Evolutionary conservation across 2,329 filamentous ascomycete species (phyloP).

Genomic region (Colletotrichum cuscutae): DNA sequence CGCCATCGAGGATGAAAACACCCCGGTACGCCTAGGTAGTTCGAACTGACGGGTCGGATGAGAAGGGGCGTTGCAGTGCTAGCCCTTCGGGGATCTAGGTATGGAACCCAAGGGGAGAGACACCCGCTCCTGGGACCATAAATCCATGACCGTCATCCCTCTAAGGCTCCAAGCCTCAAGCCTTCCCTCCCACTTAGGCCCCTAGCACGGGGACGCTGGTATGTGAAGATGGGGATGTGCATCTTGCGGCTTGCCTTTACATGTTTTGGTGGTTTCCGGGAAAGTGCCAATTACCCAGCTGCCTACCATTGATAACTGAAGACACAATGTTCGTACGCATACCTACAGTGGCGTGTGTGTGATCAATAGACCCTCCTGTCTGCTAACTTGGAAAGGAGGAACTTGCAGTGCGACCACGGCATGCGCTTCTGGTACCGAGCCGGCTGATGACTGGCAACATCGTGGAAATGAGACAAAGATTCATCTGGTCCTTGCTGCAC

Average conservation of each 20-base stretch:
- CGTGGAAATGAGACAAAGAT: not conserved
- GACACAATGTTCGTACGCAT: not conserved
- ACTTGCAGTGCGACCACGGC: slow-evolving; percentile 38
- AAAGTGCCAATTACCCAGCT: slow-evolving; percentile 30
- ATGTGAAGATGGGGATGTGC: slow-evolving; percentile 30
- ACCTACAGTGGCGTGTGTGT: not conserved
- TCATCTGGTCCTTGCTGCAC: not conserved
- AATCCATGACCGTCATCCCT: slow-evolving; percentile 22
- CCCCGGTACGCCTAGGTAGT: slow-evolving; percentile 13
- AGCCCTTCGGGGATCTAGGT: slow-evolving; percentile 8
- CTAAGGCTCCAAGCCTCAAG: slow-evolving; percentile 2
- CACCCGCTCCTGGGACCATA: slow-evolving; percentile 23
- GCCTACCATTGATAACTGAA: slow-evolving; percentile 1
- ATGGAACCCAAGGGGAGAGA: slow-evolving; percentile 9
- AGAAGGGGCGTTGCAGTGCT: slow-evolving; percentile 8
- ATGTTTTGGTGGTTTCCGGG: slow-evolving; percentile 32
- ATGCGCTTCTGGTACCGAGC: slow-evolving; percentile 30
- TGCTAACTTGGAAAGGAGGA: slow-evolving; percentile 15
- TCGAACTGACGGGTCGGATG: slow-evolving; percentile 10
- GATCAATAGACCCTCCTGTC: not conserved
- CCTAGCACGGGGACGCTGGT: not conserved
- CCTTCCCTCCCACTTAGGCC: not conserved
- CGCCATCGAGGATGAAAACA: not conserved
- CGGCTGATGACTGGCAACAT: slow-evolving; percentile 9
- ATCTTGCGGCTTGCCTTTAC: slow-evolving; percentile 34